Conservation (phyloP, 768 basidiomycete species). For the Russula earlei region DNA sequence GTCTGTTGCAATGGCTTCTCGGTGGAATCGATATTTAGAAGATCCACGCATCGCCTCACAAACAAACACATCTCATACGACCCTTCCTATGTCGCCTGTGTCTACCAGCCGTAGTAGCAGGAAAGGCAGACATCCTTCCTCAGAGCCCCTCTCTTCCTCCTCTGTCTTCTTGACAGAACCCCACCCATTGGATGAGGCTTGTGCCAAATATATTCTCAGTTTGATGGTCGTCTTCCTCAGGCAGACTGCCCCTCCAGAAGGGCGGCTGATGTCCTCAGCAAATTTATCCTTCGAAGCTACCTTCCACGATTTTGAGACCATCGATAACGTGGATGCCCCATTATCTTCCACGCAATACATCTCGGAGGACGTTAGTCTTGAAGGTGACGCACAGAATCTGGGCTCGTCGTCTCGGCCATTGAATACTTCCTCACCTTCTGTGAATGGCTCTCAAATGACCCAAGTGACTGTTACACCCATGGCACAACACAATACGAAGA, state of each 20-base stretch:
- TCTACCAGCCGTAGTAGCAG: constrained; percentile 22
- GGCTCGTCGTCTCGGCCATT: not conserved
- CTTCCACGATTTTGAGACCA: constrained; percentile 64
- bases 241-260: constrained; percentile 51
- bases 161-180: constrained; percentile 50
- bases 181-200: constrained; percentile 67
- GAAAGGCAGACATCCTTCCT: constrained; percentile 32
- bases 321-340: constrained; percentile 31
- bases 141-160: constrained; percentile 34
- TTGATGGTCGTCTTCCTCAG: constrained; percentile 79
- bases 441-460: constrained; percentile 20
- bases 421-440: constrained; percentile 14
- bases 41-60: constrained; percentile 34
- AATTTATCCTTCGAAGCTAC: constrained; percentile 52
- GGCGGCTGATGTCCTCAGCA: constrained; percentile 48
- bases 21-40: constrained; percentile 50
- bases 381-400: not conserved
- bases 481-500: constrained; percentile 28
- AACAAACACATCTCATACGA: constrained; percentile 32
- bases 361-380: constrained; percentile 9
- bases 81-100: constrained; percentile 28
- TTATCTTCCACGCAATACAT: constrained; percentile 19
- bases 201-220: constrained; percentile 72
- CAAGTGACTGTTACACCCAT: constrained; percentile 19
- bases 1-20: constrained; percentile 64